A percentile compares a stretch with the other conserved stretches of the same genome.
phyloP scores from a whole-genome alignment of 2,329 filamentous ascomycete genomes.

The Ophiocordyceps polyrhachis-furcata region DNA sequence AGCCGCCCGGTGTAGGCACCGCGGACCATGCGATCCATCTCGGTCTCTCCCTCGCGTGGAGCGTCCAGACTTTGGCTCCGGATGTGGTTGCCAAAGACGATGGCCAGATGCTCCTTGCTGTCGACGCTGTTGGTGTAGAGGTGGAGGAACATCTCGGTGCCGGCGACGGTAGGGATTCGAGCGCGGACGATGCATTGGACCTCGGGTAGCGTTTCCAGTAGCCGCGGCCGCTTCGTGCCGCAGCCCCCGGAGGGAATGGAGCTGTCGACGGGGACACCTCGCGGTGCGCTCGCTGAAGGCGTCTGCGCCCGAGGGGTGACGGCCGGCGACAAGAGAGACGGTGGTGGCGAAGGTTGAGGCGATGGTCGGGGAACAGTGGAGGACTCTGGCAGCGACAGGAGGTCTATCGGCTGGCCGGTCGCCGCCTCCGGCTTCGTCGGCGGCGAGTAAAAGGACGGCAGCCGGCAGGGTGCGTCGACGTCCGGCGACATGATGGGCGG shows the following conservation, averaged over 20 bases:
- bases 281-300: slow-evolving; percentile 24
- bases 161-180: slow-evolving; percentile 78
- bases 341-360: slow-evolving; percentile 16
- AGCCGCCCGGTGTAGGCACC: slow-evolving; percentile 82
- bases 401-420: slow-evolving; percentile 12
- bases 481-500: slow-evolving; percentile 7
- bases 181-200: slow-evolving; percentile 92
- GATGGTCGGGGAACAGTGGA: slow-evolving; percentile 2
- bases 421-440: slow-evolving; percentile 5
- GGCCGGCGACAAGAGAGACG: slow-evolving; percentile 69
- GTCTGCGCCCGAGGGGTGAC: slow-evolving; percentile 54
- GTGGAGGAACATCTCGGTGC: slow-evolving; percentile 93
- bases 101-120: slow-evolving; percentile 89
- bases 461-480: slow-evolving; percentile 15
- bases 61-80: slow-evolving; percentile 55
- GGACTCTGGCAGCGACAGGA: slow-evolving; percentile 15
- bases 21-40: slow-evolving; percentile 80
- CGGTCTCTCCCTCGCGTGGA: slow-evolving; percentile 56
- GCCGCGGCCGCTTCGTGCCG: slow-evolving; percentile 45
- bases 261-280: slow-evolving; percentile 41
- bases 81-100: slow-evolving; percentile 83
- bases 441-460: slow-evolving; percentile 30
- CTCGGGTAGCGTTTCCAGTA: slow-evolving; percentile 58
- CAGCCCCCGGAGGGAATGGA: slow-evolving; percentile 38
- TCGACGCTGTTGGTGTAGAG: slow-evolving; percentile 86